Percentiles rank a stretch among this genome's conserved stretches.
Conservation (phyloP, 805 yeast genomes). For the Yarrowia osloensis region DNA sequence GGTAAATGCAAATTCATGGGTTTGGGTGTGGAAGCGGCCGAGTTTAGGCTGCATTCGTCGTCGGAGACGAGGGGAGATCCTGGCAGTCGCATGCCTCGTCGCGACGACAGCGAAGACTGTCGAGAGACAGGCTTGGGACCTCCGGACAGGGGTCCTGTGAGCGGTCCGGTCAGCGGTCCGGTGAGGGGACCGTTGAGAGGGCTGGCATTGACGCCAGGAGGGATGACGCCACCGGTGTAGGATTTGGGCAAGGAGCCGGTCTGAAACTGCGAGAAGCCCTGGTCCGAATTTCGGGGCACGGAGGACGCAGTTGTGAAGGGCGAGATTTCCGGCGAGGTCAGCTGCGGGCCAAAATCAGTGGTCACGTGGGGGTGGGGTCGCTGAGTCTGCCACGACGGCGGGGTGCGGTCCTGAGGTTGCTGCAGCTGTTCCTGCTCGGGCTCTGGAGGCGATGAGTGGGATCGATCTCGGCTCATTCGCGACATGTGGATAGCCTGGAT, state of each 20-base stretch:
- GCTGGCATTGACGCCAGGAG: slow-evolving; percentile 2
- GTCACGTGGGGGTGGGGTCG: slow-evolving; percentile 34
- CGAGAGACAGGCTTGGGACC: slow-evolving; percentile 35
- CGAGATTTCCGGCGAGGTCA: slow-evolving; percentile 33
- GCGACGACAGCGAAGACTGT: slow-evolving; percentile 42
- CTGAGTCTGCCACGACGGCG: slow-evolving; percentile 35
- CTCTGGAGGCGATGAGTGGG: slow-evolving; percentile 36
- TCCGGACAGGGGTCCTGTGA: neutral
- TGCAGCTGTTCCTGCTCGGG: slow-evolving; percentile 33
- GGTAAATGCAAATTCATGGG: slow-evolving; percentile 33
- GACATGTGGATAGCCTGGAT: slow-evolving; percentile 84
- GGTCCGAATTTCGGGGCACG: neutral
- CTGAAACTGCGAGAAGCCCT: slow-evolving; percentile 26
- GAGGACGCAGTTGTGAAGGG: slow-evolving; percentile 33
- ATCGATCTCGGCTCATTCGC: slow-evolving; percentile 53
- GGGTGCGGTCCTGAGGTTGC: slow-evolving; percentile 32
- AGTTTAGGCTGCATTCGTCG: slow-evolving; percentile 37
- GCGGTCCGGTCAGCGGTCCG: slow-evolving; percentile 14
- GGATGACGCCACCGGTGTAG: slow-evolving; percentile 35
- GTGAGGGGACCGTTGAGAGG: slow-evolving; percentile 15
- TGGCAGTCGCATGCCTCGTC: slow-evolving; percentile 43
- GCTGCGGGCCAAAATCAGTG: slow-evolving; percentile 35
- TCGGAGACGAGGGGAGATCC: slow-evolving; percentile 31
- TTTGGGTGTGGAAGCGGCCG: slow-evolving; percentile 41
- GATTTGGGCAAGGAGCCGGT: slow-evolving; percentile 21